Evolutionary conservation across 1,284 basidiomycete species (phyloP).

Genomic region (Taiwanofungus camphoratus): DNA sequence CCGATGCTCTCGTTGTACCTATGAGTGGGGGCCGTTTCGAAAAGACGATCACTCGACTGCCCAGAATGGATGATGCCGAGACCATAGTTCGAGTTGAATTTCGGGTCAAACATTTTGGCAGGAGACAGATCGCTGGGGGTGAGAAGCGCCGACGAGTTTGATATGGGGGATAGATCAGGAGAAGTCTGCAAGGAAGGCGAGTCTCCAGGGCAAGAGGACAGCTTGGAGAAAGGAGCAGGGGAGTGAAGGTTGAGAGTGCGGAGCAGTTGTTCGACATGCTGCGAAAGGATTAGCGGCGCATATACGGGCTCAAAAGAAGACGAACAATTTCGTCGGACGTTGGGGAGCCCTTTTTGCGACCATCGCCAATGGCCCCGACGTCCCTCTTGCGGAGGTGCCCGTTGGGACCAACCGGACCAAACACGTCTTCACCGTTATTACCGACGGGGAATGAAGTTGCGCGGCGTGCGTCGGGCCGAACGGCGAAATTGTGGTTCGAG

Average conservation of each 20-base stretch:
- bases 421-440: constrained; percentile 53
- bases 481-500: constrained; percentile 9
- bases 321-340: constrained; percentile 50
- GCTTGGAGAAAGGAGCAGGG: constrained; percentile 47
- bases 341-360: constrained; percentile 55
- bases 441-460: constrained; percentile 19
- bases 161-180: constrained; percentile 63
- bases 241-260: constrained; percentile 72
- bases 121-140: constrained; percentile 69
- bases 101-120: constrained; percentile 50
- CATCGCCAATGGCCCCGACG: constrained; percentile 71
- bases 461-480: constrained; percentile 22
- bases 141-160: constrained; percentile 55
- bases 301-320: constrained; percentile 19
- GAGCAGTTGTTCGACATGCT: constrained; percentile 75
- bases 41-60: constrained; percentile 26
- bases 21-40: constrained; percentile 24
- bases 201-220: constrained; percentile 32
- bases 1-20: constrained; percentile 18
- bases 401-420: constrained; percentile 42
- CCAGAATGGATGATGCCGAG: constrained; percentile 26
- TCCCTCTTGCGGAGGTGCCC: constrained; percentile 36
- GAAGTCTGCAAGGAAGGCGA: constrained; percentile 38
- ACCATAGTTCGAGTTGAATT: constrained; percentile 47
- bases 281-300: constrained; percentile 18